Evolutionary conservation across 2,329 filamentous ascomycete species (phyloP), one percentile per base, ranked within the genome.

Genomic region (Ascochyta pisi): DNA sequence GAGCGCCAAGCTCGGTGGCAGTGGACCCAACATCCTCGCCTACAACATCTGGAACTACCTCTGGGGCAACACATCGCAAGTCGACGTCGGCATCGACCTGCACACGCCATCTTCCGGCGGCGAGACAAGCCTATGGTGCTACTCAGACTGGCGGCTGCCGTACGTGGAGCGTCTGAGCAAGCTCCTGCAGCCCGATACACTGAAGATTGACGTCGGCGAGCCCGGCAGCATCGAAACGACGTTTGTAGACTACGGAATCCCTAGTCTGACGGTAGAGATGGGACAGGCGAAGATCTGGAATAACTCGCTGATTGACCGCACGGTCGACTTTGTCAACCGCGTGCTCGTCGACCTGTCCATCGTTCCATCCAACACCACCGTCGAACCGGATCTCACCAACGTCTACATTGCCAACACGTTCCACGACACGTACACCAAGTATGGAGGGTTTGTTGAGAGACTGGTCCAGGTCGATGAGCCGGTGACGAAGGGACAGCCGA

Each of bases 41-140:
- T 71, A 71, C 55, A 73, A 72, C 40, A 75, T 77, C 54, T 77
- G 75, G 35, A 55, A 63, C 27, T 62, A 61, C 52, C 63, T 79
- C 10, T 81, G 76, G 77, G 77, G 76, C 6, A 79, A 78, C 49
- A 53, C 65, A 1, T 73, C 70, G 10, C 72, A 76, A 19, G 73
- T 78, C 6, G 74, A 77, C 45, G 68, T 77, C 6, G 76, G 69
- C 2, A 71, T 77, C n/a, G 75, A 77, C 47, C 65, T 72, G 4
- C 64, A 78, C 58, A 77, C 75, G 0, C 67, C 75, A 3, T 73
- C 68, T 16, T 75, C 73, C 1, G 75, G 75, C 40, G 71, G 68
- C 22, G 66, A 71, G 9, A 74, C 71, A 2, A 74, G 73, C 3
- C 67, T 78, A 1, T 77, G 75, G 75, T 73, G 69, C 59, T 78